phyloP scores from a whole-genome alignment of 2,329 filamentous ascomycete genomes.

The Fusarium subtropicale region DNA sequence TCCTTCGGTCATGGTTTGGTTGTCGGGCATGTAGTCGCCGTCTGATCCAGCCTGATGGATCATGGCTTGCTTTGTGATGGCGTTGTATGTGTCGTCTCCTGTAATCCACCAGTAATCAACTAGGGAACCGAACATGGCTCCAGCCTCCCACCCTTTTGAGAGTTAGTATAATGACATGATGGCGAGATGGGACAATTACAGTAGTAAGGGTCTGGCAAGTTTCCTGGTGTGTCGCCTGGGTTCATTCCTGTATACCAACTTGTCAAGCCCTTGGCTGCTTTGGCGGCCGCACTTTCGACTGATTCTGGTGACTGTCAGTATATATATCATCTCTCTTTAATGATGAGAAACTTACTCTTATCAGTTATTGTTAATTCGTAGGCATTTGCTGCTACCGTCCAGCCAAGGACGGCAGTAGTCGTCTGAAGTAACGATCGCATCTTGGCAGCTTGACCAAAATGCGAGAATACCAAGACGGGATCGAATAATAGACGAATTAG shows the following conservation, averaged over 20 bases:
- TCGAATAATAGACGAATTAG: slow-evolving; percentile 2
- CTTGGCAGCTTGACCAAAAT: slow-evolving; percentile 23
- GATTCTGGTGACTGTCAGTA: slow-evolving; percentile 54
- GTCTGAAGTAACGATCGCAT: slow-evolving; percentile 39
- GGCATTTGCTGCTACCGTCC: slow-evolving; percentile 26
- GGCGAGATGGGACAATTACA: slow-evolving; percentile 62
- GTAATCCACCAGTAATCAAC: slow-evolving; percentile 80
- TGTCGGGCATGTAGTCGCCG: slow-evolving; percentile 73
- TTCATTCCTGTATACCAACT: slow-evolving; percentile 68
- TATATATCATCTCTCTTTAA: not conserved
- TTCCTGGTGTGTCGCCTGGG: slow-evolving; percentile 68
- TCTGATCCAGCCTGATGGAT: slow-evolving; percentile 70
- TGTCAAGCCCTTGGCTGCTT: slow-evolving; percentile 61
- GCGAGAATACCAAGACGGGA: slow-evolving; percentile 18
- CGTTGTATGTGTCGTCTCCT: slow-evolving; percentile 73
- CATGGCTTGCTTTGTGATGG: slow-evolving; percentile 67
- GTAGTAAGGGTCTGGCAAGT: slow-evolving; percentile 71
- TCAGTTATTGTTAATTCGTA: slow-evolving; percentile 42
- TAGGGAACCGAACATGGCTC: slow-evolving; percentile 76
- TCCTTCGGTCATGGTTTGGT: slow-evolving; percentile 70
- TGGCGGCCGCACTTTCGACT: slow-evolving; percentile 61
- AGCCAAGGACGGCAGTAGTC: slow-evolving; percentile 28
- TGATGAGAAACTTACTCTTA: slow-evolving; percentile 25
- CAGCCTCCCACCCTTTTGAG: slow-evolving; percentile 73
- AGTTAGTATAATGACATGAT: slow-evolving; percentile 38